Base-by-base conservation (phyloP, 257 asterid species). In the Solanum ossicruentum region DNA sequence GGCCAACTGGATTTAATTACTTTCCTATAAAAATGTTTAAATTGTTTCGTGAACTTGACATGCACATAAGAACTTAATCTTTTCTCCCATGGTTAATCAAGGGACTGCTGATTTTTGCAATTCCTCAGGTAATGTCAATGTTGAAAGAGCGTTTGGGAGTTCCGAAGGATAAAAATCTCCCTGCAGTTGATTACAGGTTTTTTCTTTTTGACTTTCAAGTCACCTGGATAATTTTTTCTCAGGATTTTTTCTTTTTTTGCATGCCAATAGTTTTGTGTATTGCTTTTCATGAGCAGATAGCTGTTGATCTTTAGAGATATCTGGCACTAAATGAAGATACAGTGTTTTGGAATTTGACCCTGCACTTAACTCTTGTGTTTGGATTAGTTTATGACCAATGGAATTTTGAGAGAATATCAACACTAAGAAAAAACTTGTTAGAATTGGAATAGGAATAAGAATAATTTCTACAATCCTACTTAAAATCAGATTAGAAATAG, bases 111-210 rank as follows among this genome's bases (percentile, higher is more conserved):
- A 54, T 65, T 16, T 81, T 67, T 81, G 55, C 71, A 58, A 67
- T 21, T n/a, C 86, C 85, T 57, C 94, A 96, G 99, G 92, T 96
- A 85, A 83, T 84, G 85, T 92, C 97, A 70, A 86, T 93, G 94
- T 90, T 96, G 87, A 96, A 95, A 92, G 95, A 92, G 90, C 97
- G 98, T 79, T 47, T 96, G 88, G 94, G 88, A 85, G 84, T 93
- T 91, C 92, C 93, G 20, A 87, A 85, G 84, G 90, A 85, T 80
- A 90, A 95, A 86, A 91, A 85, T 17, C 99, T 96, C 83, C 97
- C 98, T 6, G 90, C 91, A 61, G 97, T 93, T 88, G 97, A 93
- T 89, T 95, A 96, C 91, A 93, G 91, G 98, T 95, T 90, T 52
- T 78, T 17, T 78, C 83, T 17, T 52, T 78, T 0, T 52, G 49